Conservation (phyloP, 2,329 filamentous ascomycete genomes). For the Sporothrix protearum region DNA sequence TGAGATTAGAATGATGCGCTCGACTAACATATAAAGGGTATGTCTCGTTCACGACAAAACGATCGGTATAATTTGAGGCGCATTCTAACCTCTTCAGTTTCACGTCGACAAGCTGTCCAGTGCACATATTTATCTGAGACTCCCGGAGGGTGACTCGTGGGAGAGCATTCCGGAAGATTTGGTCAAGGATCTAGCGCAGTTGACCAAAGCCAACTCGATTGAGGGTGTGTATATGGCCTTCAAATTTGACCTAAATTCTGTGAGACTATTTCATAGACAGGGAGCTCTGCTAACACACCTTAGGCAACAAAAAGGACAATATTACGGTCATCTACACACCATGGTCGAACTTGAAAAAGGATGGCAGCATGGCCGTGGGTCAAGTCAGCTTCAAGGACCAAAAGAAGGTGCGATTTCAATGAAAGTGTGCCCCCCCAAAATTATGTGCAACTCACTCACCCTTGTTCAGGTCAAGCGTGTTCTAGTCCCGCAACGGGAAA, state of each 20-base stretch:
- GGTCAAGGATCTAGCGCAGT: constrained; percentile 83
- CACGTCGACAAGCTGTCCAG: constrained; percentile 97
- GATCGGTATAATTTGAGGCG: accelerated
- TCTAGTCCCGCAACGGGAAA: constrained; percentile 76
- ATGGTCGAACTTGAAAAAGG: constrained; percentile 91
- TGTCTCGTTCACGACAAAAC: not conserved
- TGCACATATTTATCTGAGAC: constrained; percentile 90
- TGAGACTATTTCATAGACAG: not conserved
- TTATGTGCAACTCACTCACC: not conserved
- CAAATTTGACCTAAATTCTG: not conserved
- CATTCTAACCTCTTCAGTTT: constrained; percentile 55
- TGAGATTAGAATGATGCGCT: not conserved
- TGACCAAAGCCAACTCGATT: constrained; percentile 98
- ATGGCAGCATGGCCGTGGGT: constrained; percentile 90
- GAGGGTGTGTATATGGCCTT: constrained; percentile 58
- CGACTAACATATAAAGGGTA: constrained; percentile 13
- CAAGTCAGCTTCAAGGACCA: constrained; percentile 93
- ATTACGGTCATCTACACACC: constrained; percentile 95
- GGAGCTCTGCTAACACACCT: not conserved
- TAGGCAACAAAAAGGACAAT: constrained; percentile 98
- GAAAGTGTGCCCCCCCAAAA: not conserved
- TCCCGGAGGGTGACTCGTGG: constrained; percentile 77
- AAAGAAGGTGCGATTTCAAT: constrained; percentile 52
- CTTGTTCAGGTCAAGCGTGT: constrained; percentile 66
- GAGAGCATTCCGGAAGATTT: constrained; percentile 72